Base-by-base conservation (phyloP, 371 early-diverging fungal genomes). In the Mucor mucedo region DNA sequence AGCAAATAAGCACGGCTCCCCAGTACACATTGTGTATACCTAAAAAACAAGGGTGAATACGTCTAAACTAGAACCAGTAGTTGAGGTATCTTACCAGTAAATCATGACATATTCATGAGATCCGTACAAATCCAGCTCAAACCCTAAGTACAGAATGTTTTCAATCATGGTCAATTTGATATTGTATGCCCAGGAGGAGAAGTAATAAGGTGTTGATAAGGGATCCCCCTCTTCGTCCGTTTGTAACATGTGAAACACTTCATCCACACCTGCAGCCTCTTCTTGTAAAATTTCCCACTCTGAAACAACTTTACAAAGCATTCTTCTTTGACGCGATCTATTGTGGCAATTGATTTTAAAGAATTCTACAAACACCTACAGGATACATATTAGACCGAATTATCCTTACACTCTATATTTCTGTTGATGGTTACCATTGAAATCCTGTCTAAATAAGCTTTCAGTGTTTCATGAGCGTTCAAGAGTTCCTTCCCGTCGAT, bases 181-280 rank as follows among this genome's bases (percentile, higher is more conserved):
- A 50, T 88, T 79, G 65, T 89, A 92, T 5, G 79, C 84, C 92
- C 92, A 93, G 1, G 85, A 88, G 33, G 91, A 90, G 29, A 92
- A 76, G 53, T 84, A 87, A 50, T 79, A 87, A 4, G 87, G 84
- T 10, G 29, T 65, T 42, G 29, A 39, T 41, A 52, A 1, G 5
- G 35, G 47, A 8, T 29, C 14, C 3, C 16, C 57, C 5, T 65
- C 49, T 33, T 53, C 16, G 2, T n/a, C 40, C n/a, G 16, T 16
- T 7, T 62, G 40, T 7, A 71, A 29, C 1, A 55, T 55, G 52
- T 76, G 75, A 16, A 73, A 67, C 0, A 76, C 71, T 33, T 71
- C 73, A 11, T 70, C 75, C 9, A 73, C 65, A 7, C 49, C 58
- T 16, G 66, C 64, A 5, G 71, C 76, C 58, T 79, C 86, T 13